Base-by-base conservation (phyloP, 139 green algal genomes). In the Chlorella sorokiniana region DNA sequence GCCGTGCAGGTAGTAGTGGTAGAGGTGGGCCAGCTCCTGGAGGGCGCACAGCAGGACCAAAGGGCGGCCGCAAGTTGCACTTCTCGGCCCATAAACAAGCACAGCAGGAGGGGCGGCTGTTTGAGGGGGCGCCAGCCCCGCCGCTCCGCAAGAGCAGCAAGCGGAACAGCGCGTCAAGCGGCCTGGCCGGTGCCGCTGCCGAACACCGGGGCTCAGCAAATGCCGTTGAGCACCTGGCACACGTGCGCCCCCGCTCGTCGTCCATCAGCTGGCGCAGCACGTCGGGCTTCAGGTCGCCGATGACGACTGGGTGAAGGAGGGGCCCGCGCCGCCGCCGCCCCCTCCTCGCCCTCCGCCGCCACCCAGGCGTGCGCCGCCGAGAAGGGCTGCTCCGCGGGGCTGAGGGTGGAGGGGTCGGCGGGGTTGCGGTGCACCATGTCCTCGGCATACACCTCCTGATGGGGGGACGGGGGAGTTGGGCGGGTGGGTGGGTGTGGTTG, bases 1-100 rank as follows among this genome's bases (percentile, higher is more conserved):
- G 2, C 93, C 93, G 45, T 96, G 92, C 63, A 96, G 77, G 88
- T 96, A 96, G 83, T 95, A 96, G 80, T 96, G 93, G 85, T 96
- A 96, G 6, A 96, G 75, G 81, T 96, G 93, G 25, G 90, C 93
- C 59, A 96, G 88, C 78, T 94, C 87, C 38, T 79, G 83, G 86
- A 88, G 41, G 37, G 51, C 52, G 73, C 10, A 61, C 63, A 56
- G 45, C 37, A 54, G 4, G 42, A 45, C 27, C 3, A 7, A 68
- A 38, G 29, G 52, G 25, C 4, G 8, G 23, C 20, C 25, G 44
- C n/a, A 77, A 31, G 64, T 3, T 41, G 31, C 4, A 23, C 22
- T 20, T 6, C 5, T 41, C 9, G 16, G 61, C 4, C 4, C 31
- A 37, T n/a, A n/a, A 33, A 4, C n/a, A n/a, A 68, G 2, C n/a